phyloP scores from a whole-genome alignment of 805 yeast genomes.

The Ogataea saltuana region DNA sequence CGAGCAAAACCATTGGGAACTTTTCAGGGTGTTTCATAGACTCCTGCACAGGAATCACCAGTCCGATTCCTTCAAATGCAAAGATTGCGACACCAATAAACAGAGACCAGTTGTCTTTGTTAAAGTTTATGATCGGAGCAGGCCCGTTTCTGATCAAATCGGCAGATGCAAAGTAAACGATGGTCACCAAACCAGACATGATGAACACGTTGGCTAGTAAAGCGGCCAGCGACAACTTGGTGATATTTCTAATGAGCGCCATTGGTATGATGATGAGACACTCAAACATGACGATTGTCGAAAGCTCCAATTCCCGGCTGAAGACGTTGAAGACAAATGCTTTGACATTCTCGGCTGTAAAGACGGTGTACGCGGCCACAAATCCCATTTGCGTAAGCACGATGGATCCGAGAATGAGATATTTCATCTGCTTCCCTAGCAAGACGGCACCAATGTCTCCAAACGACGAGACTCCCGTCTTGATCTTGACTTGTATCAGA shows the following conservation, averaged over 20 bases:
- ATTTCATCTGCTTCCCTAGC: slow-evolving; percentile 67
- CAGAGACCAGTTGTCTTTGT: slow-evolving; percentile 60
- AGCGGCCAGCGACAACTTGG: slow-evolving; percentile 72
- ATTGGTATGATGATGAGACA: slow-evolving; percentile 62
- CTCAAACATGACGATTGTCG: slow-evolving; percentile 54
- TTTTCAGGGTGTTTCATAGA: slow-evolving; percentile 76
- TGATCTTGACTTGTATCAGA: slow-evolving; percentile 56
- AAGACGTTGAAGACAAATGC: slow-evolving; percentile 61
- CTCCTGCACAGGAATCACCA: slow-evolving; percentile 79
- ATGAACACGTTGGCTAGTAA: slow-evolving; percentile 71
- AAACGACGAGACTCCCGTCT: slow-evolving; percentile 69
- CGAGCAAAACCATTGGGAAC: slow-evolving; percentile 62
- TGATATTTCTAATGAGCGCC: slow-evolving; percentile 72
- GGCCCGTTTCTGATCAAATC: slow-evolving; percentile 48
- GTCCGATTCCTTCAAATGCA: slow-evolving; percentile 86
- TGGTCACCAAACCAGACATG: slow-evolving; percentile 62
- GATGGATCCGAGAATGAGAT: slow-evolving; percentile 61
- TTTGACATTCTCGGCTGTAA: slow-evolving; percentile 68
- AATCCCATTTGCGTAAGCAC: slow-evolving; percentile 76
- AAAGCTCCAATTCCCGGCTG: slow-evolving; percentile 40
- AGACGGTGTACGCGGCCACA: slow-evolving; percentile 78
- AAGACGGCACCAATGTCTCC: slow-evolving; percentile 70
- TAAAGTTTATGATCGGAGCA: slow-evolving; percentile 56
- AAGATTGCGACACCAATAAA: slow-evolving; percentile 84
- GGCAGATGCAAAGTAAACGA: slow-evolving; percentile 52